A percentile compares a stretch with the other conserved stretches of the same genome.
Conservation (phyloP, 306 rosid genomes). For the Pueraria montana region DNA sequence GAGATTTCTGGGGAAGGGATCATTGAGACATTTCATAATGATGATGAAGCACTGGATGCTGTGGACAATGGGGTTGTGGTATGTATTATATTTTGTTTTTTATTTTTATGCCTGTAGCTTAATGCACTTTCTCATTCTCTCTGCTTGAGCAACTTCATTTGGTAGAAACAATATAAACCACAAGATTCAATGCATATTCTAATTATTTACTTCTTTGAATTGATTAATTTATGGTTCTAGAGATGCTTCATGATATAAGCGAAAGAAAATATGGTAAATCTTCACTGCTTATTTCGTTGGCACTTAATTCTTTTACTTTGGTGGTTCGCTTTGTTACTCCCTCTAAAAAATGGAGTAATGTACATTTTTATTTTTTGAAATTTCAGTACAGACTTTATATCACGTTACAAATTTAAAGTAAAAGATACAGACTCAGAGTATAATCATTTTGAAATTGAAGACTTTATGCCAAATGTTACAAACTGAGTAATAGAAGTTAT, state of each 20-base stretch:
- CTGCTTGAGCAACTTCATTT: slow-evolving; percentile 8
- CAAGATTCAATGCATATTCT: slow-evolving; percentile 11
- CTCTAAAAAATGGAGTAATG: neutral
- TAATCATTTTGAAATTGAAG: neutral
- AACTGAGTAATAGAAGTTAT: neutral
- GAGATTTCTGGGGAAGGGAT: slow-evolving; percentile 74
- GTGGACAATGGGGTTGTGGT: slow-evolving; percentile 73
- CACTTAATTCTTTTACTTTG: neutral
- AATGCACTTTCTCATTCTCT: neutral
- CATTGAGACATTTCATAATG: slow-evolving; percentile 76
- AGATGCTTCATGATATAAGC: slow-evolving; percentile 29
- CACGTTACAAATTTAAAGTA: neutral
- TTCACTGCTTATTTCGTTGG: slow-evolving; percentile 18
- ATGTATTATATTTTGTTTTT: slow-evolving; percentile 42
- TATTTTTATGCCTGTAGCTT: neutral
- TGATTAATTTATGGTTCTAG: slow-evolving; percentile 7
- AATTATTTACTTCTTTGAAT: slow-evolving; percentile 21
- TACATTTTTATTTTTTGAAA: neutral
- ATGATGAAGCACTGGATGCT: slow-evolving; percentile 82
- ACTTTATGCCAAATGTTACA: neutral
- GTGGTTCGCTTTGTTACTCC: neutral
- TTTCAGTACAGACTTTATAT: neutral
- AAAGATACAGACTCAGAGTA: neutral
- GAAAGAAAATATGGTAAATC: neutral
- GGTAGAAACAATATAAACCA: neutral